Conservation (phyloP, 1,139 yeast genomes). For the Scheffersomyces stambukii region DNA sequence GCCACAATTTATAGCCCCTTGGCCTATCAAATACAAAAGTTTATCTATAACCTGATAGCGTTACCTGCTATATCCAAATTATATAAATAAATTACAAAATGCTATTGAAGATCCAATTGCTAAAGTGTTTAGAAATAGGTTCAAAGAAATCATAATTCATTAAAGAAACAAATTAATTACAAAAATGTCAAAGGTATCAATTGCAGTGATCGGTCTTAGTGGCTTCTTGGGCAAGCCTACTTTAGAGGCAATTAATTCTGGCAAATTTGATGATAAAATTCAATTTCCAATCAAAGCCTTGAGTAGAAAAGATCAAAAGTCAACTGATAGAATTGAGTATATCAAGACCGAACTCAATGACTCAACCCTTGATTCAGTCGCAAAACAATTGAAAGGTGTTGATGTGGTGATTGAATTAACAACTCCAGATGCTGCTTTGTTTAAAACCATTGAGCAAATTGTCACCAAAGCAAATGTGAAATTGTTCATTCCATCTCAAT, state of each 20-base stretch:
- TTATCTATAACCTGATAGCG: no score
- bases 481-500: constrained; percentile 60
- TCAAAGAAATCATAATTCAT: no score
- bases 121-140: no score
- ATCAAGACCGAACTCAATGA: constrained; percentile 24
- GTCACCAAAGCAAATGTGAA: constrained; percentile 43
- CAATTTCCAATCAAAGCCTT: constrained; percentile 49
- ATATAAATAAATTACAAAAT: no score
- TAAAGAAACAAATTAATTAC: no score
- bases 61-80: no score
- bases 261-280: constrained; percentile 40
- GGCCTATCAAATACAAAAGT: no score
- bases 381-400: constrained; percentile 38
- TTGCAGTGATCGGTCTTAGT: constrained; percentile 52
- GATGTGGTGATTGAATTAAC: constrained; percentile 50
- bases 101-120: no score
- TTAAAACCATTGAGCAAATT: constrained; percentile 26
- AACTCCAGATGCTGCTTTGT: constrained; percentile 21
- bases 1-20: no score
- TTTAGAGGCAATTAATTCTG: constrained; percentile 40
- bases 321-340: constrained; percentile 39
- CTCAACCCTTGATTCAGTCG: constrained; percentile 18
- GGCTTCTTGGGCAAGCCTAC: constrained; percentile 51
- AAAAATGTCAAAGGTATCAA: constrained; percentile 17
- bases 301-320: constrained; percentile 37